Evolutionary conservation across 2,329 filamentous ascomycete genomes (phyloP).

Genomic region (Cladophialophora immunda): DNA sequence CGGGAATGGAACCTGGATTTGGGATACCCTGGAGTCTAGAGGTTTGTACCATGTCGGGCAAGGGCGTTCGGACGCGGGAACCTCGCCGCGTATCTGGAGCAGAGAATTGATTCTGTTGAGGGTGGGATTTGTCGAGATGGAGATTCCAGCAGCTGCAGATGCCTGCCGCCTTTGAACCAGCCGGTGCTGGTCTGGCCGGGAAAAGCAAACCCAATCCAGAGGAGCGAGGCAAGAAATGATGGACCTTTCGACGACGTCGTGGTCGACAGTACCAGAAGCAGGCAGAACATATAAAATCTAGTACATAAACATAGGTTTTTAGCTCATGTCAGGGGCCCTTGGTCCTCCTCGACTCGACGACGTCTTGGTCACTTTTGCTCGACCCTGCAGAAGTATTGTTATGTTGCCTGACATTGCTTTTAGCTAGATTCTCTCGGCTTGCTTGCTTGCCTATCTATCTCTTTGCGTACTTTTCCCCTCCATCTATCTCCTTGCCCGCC

Average conservation of each 20-base stretch:
- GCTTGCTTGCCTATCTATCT: no score
- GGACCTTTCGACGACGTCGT: neutral
- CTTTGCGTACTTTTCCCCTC: neutral
- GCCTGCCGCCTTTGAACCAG: neutral
- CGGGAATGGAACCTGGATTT: neutral
- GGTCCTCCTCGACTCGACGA: neutral
- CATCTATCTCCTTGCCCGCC: no score
- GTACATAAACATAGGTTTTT: no score
- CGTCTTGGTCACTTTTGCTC: neutral
- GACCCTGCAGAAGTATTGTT: neutral
- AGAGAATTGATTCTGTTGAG: neutral
- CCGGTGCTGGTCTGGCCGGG: neutral
- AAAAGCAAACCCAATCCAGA: neutral
- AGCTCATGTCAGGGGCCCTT: no score
- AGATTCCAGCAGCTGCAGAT: neutral
- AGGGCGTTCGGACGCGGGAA: no score
- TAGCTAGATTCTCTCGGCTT: neutral
- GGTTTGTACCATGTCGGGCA: neutral
- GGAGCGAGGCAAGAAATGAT: neutral
- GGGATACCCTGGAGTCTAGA: neutral
- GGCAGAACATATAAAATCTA: neutral
- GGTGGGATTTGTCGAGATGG: neutral
- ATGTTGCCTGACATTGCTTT: neutral
- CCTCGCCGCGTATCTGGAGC: no score
- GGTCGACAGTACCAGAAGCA: neutral